Base-by-base conservation (phyloP, 345 rosid genomes). In the Microcos paniculata region DNA sequence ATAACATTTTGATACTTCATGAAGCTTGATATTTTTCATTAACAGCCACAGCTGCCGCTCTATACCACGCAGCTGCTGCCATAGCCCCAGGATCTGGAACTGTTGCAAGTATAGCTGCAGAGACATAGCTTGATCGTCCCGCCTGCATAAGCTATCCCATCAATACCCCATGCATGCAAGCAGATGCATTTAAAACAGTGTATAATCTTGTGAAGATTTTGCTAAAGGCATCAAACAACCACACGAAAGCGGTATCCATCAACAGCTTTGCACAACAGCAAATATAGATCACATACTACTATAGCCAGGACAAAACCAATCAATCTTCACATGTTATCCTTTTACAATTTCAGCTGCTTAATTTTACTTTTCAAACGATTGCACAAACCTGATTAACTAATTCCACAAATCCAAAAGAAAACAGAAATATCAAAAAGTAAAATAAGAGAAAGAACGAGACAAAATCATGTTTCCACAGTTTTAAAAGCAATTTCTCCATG, bases 71-170 rank as follows among this genome's bases (percentile, higher is more conserved):
- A 53, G 99, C 96, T 71, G 87, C 94, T 6, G 93, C 97, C 96
- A 95, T 88, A 21, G 99, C 99, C 35, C 98, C 98, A 0, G 99
- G 99, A 80, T 93, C 98, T 23, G 98, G 98, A 76, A 88, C 96
- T 2, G 87, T 71, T 10, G 88, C 86, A 46, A 95, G 91, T 43
- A 84, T 80, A 73, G 87, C 92, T 0, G 79, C 74, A 0, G 97
- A 82, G 45, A 95, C 87, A 61, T 93, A 95, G 81, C 90, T 83
- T 35, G 98, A 91, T 49, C 97, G 87, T 66, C 98, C 98, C 67
- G 94, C 99, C 98, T 95, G 89, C 64, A 35, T 55, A 19, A 79
- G 31, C 62, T 26, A 45, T 26, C 16, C 24, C 5, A 57, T 84
- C 45, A 84, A 77, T 77, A 46, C 59, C 7, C 40, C 31, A 14